phyloP scores from a whole-genome alignment of 2,329 filamentous ascomycete species.

The Grosmannia clavigera region DNA sequence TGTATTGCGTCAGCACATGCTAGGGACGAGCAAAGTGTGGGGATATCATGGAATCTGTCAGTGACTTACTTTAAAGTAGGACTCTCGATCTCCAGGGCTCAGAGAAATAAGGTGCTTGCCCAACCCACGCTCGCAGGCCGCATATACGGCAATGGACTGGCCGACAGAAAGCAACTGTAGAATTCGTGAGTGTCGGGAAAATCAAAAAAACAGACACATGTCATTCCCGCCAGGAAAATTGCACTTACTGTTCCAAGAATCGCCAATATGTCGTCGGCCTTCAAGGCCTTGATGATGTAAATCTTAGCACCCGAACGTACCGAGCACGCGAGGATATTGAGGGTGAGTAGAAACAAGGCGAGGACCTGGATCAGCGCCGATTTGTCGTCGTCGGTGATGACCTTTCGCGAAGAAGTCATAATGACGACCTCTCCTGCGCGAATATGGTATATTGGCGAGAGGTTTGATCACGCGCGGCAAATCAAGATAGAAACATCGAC shows the following conservation, averaged over 20 bases:
- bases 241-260: constrained; percentile 1
- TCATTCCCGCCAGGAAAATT: not conserved
- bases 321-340: not conserved
- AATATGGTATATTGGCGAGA: too few relatives aligned
- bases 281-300: constrained; percentile 1
- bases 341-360: not conserved
- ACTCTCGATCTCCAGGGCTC: not conserved
- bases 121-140: constrained; percentile 1
- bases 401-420: not conserved
- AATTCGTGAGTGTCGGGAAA: not conserved
- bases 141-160: constrained; percentile 1
- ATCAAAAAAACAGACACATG: not conserved
- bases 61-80: constrained; percentile 1
- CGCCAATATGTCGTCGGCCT: not conserved
- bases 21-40: not conserved
- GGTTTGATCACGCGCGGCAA: too few relatives aligned
- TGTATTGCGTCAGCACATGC: not conserved
- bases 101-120: not conserved
- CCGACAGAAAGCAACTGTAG: not conserved
- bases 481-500: not conserved
- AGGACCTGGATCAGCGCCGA: constrained; percentile 2
- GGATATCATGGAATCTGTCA: too few relatives aligned
- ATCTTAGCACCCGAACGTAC: not conserved
- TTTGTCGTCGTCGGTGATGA: constrained; percentile 4
- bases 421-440: not conserved